phyloP scores from a whole-genome alignment of 345 rosid genomes.

The Corchorus olitorius region DNA sequence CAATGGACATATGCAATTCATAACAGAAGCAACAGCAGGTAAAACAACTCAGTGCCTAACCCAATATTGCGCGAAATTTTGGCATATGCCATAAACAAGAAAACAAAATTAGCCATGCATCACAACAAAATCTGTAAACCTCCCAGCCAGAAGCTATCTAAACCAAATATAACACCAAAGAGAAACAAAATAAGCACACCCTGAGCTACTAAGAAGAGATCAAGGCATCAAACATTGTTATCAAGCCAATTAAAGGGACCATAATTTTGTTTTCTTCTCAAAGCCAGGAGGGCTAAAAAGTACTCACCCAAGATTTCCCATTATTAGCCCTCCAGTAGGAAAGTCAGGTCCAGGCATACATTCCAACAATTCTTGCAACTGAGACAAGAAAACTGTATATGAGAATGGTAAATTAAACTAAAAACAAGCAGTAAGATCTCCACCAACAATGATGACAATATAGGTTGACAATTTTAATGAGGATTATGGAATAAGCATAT shows the following conservation, averaged over 20 bases:
- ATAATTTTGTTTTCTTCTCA: neutral
- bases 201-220: neutral
- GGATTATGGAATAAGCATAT: neutral
- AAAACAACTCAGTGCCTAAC: neutral
- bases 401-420: conserved; percentile 13
- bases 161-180: neutral
- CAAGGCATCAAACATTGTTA: neutral
- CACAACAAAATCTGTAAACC: neutral
- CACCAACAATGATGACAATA: neutral
- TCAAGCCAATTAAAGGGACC: neutral
- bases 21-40: neutral
- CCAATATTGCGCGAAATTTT: neutral
- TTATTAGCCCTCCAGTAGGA: conserved; percentile 95
- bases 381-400: conserved; percentile 30
- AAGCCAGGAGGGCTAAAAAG: neutral
- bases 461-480: neutral
- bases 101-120: neutral
- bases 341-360: conserved; percentile 99
- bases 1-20: neutral
- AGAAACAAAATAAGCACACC: neutral
- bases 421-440: neutral
- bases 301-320: conserved; percentile 93
- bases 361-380: conserved; percentile 96
- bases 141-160: neutral
- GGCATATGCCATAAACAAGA: neutral